Base-by-base conservation (phyloP, 768 basidiomycete genomes). In the Boletus sp. region DNA sequence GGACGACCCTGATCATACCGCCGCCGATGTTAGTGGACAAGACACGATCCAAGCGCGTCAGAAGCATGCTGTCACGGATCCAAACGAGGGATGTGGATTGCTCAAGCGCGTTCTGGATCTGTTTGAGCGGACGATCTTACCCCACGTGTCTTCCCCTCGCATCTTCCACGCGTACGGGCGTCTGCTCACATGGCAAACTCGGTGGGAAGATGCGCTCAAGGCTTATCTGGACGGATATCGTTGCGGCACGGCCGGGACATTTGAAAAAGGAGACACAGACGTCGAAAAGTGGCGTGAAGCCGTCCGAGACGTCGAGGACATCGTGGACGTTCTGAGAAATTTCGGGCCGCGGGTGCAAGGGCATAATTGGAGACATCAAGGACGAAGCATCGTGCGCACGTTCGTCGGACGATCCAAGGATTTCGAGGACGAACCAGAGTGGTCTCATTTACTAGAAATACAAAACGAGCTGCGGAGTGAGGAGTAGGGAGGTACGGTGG, bases 371-470 rank as follows among this genome's bases (percentile, higher is more conserved):
- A 83, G 79, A 71, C 81, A 90, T 64, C 92, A 96, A 73, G 92
- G 86, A 44, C 81, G 89, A 52, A 94, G 92, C 58, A 78, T 98
- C 55, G 81, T 98, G 57, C 79, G 95, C 73, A 89, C 87, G 50
- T 98, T 98, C 73, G 81, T 92, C 74, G 95, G 90, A 7, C 78
- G 91, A 57, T 92, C 91, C 57, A 86, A 78, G 71, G 91, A 86
- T 56, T 98, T 94, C 61, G 90, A 89, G 71, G 94, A 94, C 50
- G 91, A 97, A 70, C 81, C 85, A 5, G 94, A 93, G 75, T 98
- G 90, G 87, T 69, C 76, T 29, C 76, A 78, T 59, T 75, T 98
- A 66, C 77, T 78, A 64, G 82, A 79, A 58, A 70, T 94, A 64
- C 76, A 85, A 49, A 59, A 63, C 14, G 70, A 66, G 50, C 55